Conservation (phyloP, 805 yeast genomes). For the Kodamaea kaohsiungensis region DNA sequence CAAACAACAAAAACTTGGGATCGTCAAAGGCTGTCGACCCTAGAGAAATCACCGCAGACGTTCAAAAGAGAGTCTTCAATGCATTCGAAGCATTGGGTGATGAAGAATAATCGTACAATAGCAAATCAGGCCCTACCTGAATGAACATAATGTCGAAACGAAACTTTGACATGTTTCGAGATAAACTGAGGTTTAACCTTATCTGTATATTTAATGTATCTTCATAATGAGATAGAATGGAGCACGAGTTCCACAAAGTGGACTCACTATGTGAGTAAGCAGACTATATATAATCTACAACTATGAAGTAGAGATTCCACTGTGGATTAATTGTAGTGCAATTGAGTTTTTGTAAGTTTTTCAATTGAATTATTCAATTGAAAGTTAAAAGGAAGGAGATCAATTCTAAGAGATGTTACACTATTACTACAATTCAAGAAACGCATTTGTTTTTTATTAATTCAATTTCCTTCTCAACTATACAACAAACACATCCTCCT, state of each 20-base stretch:
- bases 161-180: neutral
- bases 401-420: too few relatives aligned
- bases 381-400: too few relatives aligned
- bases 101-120: constrained; percentile 35
- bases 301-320: neutral
- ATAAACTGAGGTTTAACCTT: neutral
- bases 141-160: neutral
- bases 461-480: neutral
- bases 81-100: constrained; percentile 80
- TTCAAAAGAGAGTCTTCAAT: constrained; percentile 66
- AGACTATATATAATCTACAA: neutral
- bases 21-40: constrained; percentile 74
- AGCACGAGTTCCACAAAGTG: neutral
- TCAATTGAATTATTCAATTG: neutral
- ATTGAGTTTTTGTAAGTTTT: too few relatives aligned
- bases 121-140: neutral
- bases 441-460: too few relatives aligned
- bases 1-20: constrained; percentile 73
- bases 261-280: neutral
- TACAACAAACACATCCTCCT: constrained; percentile 27
- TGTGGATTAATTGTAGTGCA: neutral
- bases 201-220: constrained; percentile 8
- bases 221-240: neutral
- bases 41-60: constrained; percentile 69
- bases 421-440: too few relatives aligned